Evolutionary conservation across 106 monocot species (phyloP).

Genomic region (Dendrobium chrysotoxum): DNA sequence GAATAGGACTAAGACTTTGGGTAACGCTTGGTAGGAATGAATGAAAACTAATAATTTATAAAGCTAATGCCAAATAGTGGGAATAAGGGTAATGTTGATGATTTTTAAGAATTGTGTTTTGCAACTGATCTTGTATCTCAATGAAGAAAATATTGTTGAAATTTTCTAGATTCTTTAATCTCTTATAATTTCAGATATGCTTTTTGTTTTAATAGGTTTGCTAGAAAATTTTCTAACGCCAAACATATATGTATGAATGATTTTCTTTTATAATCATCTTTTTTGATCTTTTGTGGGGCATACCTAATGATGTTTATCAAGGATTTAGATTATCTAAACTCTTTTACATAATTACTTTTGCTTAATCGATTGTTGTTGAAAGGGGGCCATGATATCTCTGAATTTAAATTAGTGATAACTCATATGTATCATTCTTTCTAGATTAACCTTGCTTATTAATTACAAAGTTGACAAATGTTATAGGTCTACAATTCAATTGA

Average conservation of each 20-base stretch:
- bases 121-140: neutral
- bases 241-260: neutral
- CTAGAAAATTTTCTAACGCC: neutral
- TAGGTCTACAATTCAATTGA: constrained; percentile 79
- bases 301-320: neutral
- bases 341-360: neutral
- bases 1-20: neutral
- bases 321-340: neutral
- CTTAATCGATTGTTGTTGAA: neutral
- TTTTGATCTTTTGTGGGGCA: neutral
- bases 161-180: neutral
- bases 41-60: neutral
- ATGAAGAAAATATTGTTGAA: neutral
- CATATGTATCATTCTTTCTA: neutral
- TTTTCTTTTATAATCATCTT: neutral
- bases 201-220: neutral
- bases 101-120: neutral
- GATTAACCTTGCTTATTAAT: neutral
- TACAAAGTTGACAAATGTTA: constrained; percentile 3
- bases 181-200: neutral
- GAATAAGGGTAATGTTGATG: neutral
- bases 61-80: neutral
- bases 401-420: neutral
- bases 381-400: neutral
- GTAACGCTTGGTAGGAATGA: too few species aligned